A percentile compares a stretch with the other conserved stretches of the same genome.
Conservation (phyloP, 2,329 filamentous ascomycete genomes). For the Aspergillus bombycis region DNA sequence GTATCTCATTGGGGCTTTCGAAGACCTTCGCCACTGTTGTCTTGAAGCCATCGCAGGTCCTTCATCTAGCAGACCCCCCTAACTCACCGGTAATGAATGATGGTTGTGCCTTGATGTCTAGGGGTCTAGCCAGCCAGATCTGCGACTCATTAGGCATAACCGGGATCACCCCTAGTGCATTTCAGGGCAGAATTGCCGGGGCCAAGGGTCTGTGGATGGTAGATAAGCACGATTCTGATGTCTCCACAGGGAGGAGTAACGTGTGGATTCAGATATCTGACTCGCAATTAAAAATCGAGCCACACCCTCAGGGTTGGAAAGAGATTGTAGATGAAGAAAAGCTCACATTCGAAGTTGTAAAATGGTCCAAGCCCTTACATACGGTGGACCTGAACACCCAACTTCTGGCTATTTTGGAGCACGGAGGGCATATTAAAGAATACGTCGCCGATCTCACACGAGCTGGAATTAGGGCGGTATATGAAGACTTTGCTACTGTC, state of each 20-base stretch:
- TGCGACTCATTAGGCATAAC: constrained; percentile 47
- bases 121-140: constrained; percentile 51
- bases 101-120: constrained; percentile 60
- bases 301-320: constrained; percentile 42
- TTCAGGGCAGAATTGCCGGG: constrained; percentile 62
- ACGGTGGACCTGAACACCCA: constrained; percentile 55
- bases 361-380: constrained; percentile 49
- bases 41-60: constrained; percentile 41
- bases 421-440: constrained; percentile 51
- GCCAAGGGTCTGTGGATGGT: constrained; percentile 66
- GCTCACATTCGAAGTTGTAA: constrained; percentile 61
- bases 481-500: constrained; percentile 42
- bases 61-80: constrained; percentile 35
- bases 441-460: constrained; percentile 48
- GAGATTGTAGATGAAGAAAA: constrained; percentile 44
- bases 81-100: constrained; percentile 49
- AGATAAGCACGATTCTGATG: constrained; percentile 41
- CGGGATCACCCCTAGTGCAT: constrained; percentile 51
- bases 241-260: constrained; percentile 29
- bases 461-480: constrained; percentile 39
- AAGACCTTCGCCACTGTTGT: constrained; percentile 46
- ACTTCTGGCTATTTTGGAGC: constrained; percentile 58
- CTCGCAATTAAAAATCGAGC: constrained; percentile 61
- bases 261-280: constrained; percentile 60
- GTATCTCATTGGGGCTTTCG: constrained; percentile 47